Evolutionary conservation across 2,329 filamentous ascomycete genomes (phyloP).

Genomic region (Lizonia empirigonia): DNA sequence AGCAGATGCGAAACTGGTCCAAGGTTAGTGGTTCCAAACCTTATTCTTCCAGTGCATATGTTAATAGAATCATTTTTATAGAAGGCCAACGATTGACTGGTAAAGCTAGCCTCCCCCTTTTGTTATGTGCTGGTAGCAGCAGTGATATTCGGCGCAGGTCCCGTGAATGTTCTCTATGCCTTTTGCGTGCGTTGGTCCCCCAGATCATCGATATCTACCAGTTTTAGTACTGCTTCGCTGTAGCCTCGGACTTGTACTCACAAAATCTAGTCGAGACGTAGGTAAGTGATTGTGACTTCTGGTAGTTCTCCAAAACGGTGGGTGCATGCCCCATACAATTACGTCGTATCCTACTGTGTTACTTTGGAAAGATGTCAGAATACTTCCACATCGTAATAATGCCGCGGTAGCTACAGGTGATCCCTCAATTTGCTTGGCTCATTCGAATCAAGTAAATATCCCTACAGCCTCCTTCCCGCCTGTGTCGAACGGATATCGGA

Average conservation of each 20-base stretch:
- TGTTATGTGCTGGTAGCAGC: not conserved
- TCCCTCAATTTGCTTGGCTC: not conserved
- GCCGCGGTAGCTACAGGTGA: not conserved
- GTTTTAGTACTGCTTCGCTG: too few relatives aligned
- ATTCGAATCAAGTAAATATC: not conserved
- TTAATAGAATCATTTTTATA: conserved; percentile 4
- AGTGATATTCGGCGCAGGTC: not conserved
- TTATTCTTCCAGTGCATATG: not conserved
- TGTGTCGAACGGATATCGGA: not conserved
- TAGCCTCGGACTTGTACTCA: too few relatives aligned
- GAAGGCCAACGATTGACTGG: not conserved
- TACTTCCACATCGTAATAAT: not conserved
- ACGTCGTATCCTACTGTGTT: too few relatives aligned
- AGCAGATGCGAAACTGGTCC: not conserved
- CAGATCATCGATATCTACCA: not conserved
- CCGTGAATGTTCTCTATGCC: not conserved
- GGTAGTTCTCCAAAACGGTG: too few relatives aligned
- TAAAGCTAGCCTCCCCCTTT: not conserved
- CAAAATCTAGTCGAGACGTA: too few relatives aligned
- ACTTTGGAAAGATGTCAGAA: not conserved
- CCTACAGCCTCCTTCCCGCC: not conserved
- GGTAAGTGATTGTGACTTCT: too few relatives aligned
- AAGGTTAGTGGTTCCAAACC: conserved; percentile 8
- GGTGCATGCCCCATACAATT: too few relatives aligned
- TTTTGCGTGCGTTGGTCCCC: not conserved